phyloP scores from a whole-genome alignment of 176 grass and related monocot species.

The Phyllostachys edulis region DNA sequence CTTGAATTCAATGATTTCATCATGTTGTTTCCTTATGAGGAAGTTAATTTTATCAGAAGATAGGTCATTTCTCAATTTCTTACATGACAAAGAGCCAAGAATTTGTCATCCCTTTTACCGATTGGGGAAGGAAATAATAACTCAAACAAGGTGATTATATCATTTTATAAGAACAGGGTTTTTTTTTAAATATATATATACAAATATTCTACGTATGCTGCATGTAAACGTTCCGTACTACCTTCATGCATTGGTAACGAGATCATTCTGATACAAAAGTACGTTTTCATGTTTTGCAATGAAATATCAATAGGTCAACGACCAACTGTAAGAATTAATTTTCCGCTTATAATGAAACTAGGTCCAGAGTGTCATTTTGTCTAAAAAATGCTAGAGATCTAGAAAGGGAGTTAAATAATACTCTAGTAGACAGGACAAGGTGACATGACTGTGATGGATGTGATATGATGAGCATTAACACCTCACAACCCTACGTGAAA shows the following conservation, averaged over 20 bases:
- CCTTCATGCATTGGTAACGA: background rate
- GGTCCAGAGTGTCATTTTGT: background rate
- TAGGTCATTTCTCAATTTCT: background rate
- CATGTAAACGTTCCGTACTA: background rate
- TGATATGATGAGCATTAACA: slow-evolving; percentile 19
- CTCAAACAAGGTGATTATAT: background rate
- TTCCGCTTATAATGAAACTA: background rate
- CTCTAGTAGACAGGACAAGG: background rate
- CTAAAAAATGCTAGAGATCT: background rate
- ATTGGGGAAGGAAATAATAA: slow-evolving; percentile 2
- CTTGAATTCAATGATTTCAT: background rate
- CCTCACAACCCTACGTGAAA: background rate
- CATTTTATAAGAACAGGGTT: background rate
- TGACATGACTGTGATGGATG: background rate
- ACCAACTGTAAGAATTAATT: background rate
- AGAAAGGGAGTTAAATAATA: background rate
- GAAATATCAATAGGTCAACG: background rate
- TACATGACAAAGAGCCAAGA: background rate
- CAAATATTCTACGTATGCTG: background rate
- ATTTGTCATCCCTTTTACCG: background rate
- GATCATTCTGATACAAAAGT: background rate
- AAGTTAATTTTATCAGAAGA: slow-evolving; percentile 10
- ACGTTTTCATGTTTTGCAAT: background rate
- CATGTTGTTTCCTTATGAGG: background rate
- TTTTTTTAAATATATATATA: background rate